Conservation (phyloP, 305 asterid species). For the Solanum hybrid region DNA sequence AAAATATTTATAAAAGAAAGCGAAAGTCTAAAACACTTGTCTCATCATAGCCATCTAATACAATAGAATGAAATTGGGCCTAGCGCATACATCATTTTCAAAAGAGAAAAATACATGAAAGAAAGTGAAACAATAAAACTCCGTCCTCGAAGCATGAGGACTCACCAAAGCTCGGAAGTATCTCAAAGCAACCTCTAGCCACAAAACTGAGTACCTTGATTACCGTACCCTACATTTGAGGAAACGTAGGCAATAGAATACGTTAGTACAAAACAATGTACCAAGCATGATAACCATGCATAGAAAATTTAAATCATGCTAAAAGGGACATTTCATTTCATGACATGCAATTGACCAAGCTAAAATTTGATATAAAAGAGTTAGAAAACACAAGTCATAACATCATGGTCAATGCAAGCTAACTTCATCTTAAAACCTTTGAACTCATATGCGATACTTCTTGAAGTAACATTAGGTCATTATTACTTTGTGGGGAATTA, state of each 20-base stretch:
- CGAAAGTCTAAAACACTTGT: neutral
- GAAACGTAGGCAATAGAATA: neutral
- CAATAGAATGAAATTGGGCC: neutral
- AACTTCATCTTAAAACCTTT: neutral
- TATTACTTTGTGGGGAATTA: neutral
- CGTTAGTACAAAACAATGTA: neutral
- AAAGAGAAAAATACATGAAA: neutral
- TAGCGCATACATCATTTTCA: neutral
- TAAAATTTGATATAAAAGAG: neutral
- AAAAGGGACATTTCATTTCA: neutral
- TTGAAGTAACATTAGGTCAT: neutral
- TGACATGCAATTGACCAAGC: neutral
- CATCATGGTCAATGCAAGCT: neutral
- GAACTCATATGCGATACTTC: neutral
- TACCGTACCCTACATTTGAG: neutral
- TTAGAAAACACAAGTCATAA: neutral
- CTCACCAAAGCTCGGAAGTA: neutral
- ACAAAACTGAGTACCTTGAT: neutral
- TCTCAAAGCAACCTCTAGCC: neutral
- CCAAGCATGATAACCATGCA: neutral
- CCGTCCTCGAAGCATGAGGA: neutral
- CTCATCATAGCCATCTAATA: neutral
- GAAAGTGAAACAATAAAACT: neutral
- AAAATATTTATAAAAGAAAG: neutral
- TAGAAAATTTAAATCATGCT: neutral